Evolutionary conservation across 1,139 yeast species (phyloP).

Genomic region (Yamadazyma spencermartinsiae): DNA sequence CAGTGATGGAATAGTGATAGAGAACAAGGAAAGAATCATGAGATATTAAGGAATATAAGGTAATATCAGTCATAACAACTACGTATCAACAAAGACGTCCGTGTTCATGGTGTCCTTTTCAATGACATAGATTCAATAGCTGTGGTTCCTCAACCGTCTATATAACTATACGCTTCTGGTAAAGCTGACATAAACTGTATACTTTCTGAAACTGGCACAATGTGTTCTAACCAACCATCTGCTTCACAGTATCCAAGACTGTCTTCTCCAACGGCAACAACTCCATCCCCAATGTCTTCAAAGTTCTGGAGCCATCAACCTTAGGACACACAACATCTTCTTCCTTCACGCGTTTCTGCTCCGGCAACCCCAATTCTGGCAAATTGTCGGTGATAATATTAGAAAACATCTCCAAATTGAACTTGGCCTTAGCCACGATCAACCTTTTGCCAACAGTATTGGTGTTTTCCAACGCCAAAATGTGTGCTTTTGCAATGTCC

Average conservation of each 20-base stretch:
- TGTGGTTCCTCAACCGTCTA: no score
- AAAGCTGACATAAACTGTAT: no score
- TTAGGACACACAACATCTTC: constrained; percentile 5
- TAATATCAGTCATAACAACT: no score
- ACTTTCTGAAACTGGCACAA: no score
- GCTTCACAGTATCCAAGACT: constrained; percentile 24
- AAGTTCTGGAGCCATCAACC: constrained; percentile 28
- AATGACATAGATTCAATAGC: no score
- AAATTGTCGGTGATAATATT: constrained; percentile 26
- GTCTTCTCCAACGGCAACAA: constrained; percentile 31
- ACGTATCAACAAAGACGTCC: no score
- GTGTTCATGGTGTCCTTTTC: no score
- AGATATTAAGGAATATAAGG: no score
- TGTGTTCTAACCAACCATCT: constrained; percentile 5
- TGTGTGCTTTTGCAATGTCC: constrained; percentile 36
- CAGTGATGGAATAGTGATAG: no score
- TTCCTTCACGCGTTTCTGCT: background rate
- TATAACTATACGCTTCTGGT: no score
- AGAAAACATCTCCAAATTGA: constrained; percentile 25
- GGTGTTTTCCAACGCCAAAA: constrained; percentile 27
- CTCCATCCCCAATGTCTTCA: constrained; percentile 25
- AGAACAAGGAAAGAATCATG: no score
- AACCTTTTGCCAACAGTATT: constrained; percentile 24
- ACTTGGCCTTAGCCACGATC: constrained; percentile 23
- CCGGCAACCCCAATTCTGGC: constrained; percentile 19